Evolutionary conservation across 2,329 filamentous ascomycete species (phyloP), one percentile per base, ranked within the genome.

Genomic region (Fusarium falciforme): DNA sequence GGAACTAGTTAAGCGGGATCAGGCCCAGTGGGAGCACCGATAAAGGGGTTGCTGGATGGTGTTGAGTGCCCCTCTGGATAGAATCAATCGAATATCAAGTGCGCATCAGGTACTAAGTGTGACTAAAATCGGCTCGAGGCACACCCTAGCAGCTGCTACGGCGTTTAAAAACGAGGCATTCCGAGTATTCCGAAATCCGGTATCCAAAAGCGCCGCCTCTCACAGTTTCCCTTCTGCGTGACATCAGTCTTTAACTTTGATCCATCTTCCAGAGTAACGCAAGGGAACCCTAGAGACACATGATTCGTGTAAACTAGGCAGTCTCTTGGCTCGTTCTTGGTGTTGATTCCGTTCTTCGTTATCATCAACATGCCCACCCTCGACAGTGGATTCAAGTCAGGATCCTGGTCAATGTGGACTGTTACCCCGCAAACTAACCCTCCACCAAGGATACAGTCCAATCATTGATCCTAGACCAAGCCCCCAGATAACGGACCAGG

Each of bases 1-100:
- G 33, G 58, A 70, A 25, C 35, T 78, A n/a, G 75, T 74, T 0
- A 40, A 52, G 16, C 47, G 44, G 4, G 71, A 74, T 14, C 72
- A 27, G 25, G 61, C 49, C 7, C 31, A 63, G 12, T 63, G 58
- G 58, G 58, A 47, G n/a, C 14, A 20, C 1, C n/a, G 20, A 12
- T 47, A 12, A 44, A 11, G 22, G 29, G 14, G 3, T 36, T 38
- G 20, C 11, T n/a, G 12, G 20, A 55, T 20, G n/a, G 17, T 54
- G 6, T 57, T 16, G 2, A 2, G 25, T 10, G 9, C 44, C 16
- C 5, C 1, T 10, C 9, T 4, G 17, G 16, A 22, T 0, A 47
- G 22, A 9, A 17, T 25, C 2, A 9, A 11, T 57, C 8, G n/a
- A 35, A 11, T 33, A 57, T 27, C 2, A 14, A 57, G 31, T 17